Base-by-base conservation (phyloP, 1,139 yeast species). In the Geotrichum restrictum region DNA sequence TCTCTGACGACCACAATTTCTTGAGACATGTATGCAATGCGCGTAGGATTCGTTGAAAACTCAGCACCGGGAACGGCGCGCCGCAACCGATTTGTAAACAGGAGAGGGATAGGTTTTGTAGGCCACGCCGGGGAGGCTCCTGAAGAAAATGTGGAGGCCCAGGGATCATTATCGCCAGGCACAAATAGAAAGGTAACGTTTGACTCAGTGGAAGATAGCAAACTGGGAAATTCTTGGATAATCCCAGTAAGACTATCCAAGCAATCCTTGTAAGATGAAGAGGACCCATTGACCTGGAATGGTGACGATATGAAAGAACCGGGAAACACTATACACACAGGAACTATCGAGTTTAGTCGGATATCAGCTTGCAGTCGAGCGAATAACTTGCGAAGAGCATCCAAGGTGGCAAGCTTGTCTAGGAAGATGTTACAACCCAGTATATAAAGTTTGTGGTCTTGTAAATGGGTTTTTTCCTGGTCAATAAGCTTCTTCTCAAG, bases 101-200 rank as follows among this genome's bases (percentile, higher is more conserved):
- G 69, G 24, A 74, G 72, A 0, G 98, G 96, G 3, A 93, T 76
- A 0, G 81, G 75, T 33, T 75, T 73, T 61, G 84, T 85, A 0
- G 98, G 98, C 74, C 88, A 79, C 31, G 77, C 64, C 41, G 85
- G 74, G 21, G 81, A 74, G 0, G 88, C 77, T 2, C 94, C 94
- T 42, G 84, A 74, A 0, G 87, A 78, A 49, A 78, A 79, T 45
- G 84, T 75, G 0, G 94, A 81, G 45, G 83, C 83, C 98, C 98
- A 93, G 0, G 97, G 97, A 67, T 93, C 98, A 60, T 88, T 85
- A 43, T 81, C 81, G 0, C 98, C 98, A 0, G 98, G 97, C 0
- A 91, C 74, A 56, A 93, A 78, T 1, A 87, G 70, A 48, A 88
- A 69, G 43, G 80, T 79, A 7, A 80, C 74, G 31, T 71, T 67